Base-by-base conservation (phyloP, 108 stramenopile species). In the Fistulifera pelliculosa region DNA sequence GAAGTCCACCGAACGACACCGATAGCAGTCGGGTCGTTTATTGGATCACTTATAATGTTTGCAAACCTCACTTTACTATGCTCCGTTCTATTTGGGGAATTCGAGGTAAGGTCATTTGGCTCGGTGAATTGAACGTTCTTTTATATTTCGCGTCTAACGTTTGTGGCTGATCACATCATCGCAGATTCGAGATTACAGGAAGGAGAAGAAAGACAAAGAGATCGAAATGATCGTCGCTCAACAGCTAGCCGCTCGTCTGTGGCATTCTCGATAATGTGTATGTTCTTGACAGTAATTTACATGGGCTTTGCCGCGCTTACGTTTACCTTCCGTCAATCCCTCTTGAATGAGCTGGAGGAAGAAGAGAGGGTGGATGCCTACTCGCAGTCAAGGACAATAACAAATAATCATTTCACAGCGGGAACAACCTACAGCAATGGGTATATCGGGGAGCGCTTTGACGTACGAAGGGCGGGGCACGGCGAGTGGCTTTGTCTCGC, bases 201-300 rank as follows among this genome's bases (percentile, higher is more conserved):
- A 15, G 76, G 64, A n/a, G 79, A 70, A 73, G 68, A 71, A 45
- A 10, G 45, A 21, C 60, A 76, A 19, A 17, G 50, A 63, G 27
- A 50, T 35, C 52, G 48, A 57, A n/a, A 50, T 22, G 6, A 35
- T 8, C 31, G 17, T 41, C 48, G 41, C 41, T 51, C 60, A 41
- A 62, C 72, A 5, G 69, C 71, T 10, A 58, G 75, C 51, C 77
- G 79, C 48, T 68, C 81, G 18, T 77, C 81, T 0, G 73, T 71
- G 56, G 86, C 84, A 2, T 92, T 92, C 54, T 74, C 71, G 18
- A 77, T 83, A 16, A 58, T 87, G 66, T 92, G 90, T 60, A 70
- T 87, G 22, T 83, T 92, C 53, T 68, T 92, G 58, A 87, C 90
- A n/a, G 55, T 79, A 8, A 43, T 92, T 42, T 92, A 92, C 54